phyloP scores from a whole-genome alignment of 768 basidiomycete genomes.

The Antrodiella citrinella region DNA sequence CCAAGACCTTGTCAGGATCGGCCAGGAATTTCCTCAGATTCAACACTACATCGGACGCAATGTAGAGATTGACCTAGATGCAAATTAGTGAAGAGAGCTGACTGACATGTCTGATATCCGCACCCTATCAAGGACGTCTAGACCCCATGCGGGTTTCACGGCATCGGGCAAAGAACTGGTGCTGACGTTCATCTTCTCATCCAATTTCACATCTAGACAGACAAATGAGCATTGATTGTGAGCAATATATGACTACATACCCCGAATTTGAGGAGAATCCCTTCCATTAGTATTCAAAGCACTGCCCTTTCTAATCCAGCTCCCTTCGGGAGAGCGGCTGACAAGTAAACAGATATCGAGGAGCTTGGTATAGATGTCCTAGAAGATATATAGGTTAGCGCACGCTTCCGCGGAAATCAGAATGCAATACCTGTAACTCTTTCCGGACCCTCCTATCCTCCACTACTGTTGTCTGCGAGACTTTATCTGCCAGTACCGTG shows the following conservation, averaged over 20 bases:
- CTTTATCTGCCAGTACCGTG: conserved; percentile 70
- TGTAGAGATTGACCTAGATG: conserved; percentile 60
- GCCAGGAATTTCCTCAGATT: conserved; percentile 69
- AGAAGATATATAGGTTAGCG: background rate
- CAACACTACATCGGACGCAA: conserved; percentile 63
- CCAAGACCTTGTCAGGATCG: conserved; percentile 76
- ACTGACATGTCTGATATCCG: background rate
- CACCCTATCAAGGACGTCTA: conserved; percentile 44
- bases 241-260: conserved; percentile 28
- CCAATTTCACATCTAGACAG: conserved; percentile 33
- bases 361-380: conserved; percentile 83
- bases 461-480: conserved; percentile 83
- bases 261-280: conserved; percentile 58
- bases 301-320: conserved; percentile 70
- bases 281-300: conserved; percentile 53
- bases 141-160: conserved; percentile 20
- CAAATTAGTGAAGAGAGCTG: background rate
- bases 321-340: conserved; percentile 69
- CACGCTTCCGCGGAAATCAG: background rate
- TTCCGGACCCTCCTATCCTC: conserved; percentile 84
- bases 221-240: background rate
- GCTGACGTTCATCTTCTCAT: conserved; percentile 52
- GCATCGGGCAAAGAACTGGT: conserved; percentile 30
- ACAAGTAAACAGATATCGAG: conserved; percentile 72
- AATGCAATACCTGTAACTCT: conserved; percentile 66